Conservation (phyloP, 2,329 filamentous ascomycete species). For the Monosporascus sp. region DNA sequence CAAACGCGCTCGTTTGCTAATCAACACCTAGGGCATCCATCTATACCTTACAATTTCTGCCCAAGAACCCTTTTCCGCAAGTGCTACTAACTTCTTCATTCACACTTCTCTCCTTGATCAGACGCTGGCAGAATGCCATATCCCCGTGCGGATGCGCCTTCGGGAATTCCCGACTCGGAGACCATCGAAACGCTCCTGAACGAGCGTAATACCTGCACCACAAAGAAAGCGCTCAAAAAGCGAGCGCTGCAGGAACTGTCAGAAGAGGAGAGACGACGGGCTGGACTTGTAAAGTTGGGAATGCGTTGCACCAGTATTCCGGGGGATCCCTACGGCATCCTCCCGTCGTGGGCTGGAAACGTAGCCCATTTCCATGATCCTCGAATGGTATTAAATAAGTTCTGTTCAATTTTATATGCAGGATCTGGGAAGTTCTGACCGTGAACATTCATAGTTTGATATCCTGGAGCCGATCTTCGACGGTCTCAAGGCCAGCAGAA, state of each 20-base stretch:
- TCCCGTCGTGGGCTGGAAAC: conserved; percentile 7
- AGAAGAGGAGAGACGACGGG: neutral
- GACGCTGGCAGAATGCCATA: neutral
- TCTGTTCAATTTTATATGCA: too few species aligned
- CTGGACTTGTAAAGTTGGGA: conserved; percentile 1
- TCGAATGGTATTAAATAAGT: conserved; percentile 1
- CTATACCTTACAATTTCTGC: too few species aligned
- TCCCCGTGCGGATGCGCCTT: conserved; percentile 1
- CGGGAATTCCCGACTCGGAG: conserved; percentile 1
- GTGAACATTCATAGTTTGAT: neutral
- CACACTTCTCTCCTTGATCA: too few species aligned
- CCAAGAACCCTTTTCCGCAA: too few species aligned
- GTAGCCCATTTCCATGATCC: conserved; percentile 4
- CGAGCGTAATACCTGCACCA: neutral
- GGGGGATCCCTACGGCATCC: conserved; percentile 5
- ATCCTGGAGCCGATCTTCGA: neutral
- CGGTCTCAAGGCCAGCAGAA: too few species aligned
- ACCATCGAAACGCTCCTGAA: conserved; percentile 4
- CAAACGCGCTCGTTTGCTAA: too few species aligned
- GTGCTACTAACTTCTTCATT: too few species aligned
- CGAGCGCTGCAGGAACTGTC: conserved; percentile 1
- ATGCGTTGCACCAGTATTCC: conserved; percentile 2
- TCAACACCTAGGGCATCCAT: too few species aligned
- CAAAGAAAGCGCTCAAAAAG: neutral
- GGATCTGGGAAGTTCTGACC: neutral